Conservation (phyloP, 371 early-diverging fungal species). For the Lichtheimia corymbifera region DNA sequence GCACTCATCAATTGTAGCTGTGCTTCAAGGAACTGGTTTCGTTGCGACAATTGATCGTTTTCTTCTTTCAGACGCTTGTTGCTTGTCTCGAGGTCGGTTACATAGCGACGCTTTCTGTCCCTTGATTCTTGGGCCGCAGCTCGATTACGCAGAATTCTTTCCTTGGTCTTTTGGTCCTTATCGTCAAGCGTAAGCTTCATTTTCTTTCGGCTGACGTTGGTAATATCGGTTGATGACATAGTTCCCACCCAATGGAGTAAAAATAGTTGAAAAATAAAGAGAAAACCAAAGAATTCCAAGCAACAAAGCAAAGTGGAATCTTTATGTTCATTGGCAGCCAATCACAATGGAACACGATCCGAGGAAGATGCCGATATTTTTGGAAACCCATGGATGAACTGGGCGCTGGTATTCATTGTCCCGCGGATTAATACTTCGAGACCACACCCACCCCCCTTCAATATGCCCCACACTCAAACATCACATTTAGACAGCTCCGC, state of each 20-base stretch:
- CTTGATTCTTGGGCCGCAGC: conserved; percentile 89
- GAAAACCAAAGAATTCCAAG: conserved; percentile 18
- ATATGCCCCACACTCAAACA: conserved; percentile 1
- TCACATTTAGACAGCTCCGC: background rate
- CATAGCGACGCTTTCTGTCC: conserved; percentile 83
- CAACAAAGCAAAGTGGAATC: conserved; percentile 3
- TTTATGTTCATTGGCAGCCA: conserved; percentile 6
- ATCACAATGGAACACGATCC: conserved; percentile 13
- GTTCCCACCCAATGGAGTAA: conserved; percentile 50
- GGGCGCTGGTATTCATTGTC: background rate
- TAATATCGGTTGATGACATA: conserved; percentile 11
- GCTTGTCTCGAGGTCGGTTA: conserved; percentile 72
- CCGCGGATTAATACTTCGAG: conserved; percentile 1
- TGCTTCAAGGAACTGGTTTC: conserved; percentile 65
- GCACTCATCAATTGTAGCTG: conserved; percentile 58
- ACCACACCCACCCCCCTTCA: background rate
- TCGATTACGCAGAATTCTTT: conserved; percentile 82
- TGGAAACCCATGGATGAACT: background rate
- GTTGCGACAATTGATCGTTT: conserved; percentile 62
- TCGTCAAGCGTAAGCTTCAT: conserved; percentile 39
- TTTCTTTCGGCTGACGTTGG: conserved; percentile 23
- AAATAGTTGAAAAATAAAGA: conserved; percentile 24
- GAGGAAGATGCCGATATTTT: background rate
- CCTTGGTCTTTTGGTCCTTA: conserved; percentile 53
- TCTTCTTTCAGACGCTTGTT: conserved; percentile 68